These are phyloP conservation scores for Stramenopiles sp. DNA, from an alignment of 352 stramenopile species.

Conservation along the genomic window DNA sequence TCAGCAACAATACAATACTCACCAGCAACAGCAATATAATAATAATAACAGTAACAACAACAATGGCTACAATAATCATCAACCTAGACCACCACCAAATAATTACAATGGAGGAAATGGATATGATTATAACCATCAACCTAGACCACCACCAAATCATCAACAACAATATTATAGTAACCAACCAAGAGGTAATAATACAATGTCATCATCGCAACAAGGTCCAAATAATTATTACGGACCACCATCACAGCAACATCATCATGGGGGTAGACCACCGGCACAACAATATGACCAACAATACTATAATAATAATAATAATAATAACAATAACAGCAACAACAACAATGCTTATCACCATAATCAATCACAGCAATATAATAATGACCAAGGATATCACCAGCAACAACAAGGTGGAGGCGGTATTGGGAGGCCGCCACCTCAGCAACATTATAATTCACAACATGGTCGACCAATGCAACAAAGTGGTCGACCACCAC, in stretches of 20 bases:
- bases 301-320: too few relatives aligned
- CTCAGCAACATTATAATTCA: not conserved
- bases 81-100: not conserved
- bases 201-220: too few relatives aligned
- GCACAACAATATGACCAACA: not conserved
- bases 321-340: too few relatives aligned
- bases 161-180: too few relatives aligned
- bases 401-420: too few relatives aligned
- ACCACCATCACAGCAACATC: not conserved
- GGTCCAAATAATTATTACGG: not conserved
- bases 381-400: too few relatives aligned
- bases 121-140: not conserved
- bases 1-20: not conserved
- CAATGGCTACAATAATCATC: not conserved
- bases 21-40: not conserved
- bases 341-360: too few relatives aligned
- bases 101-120: not conserved
- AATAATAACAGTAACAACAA: too few relatives aligned
- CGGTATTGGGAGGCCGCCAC: not conserved
- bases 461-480: not conserved
- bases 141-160: not conserved
- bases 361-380: too few relatives aligned
- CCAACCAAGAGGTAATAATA: too few relatives aligned
- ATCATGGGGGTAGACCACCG: not conserved
- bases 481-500: too few relatives aligned